Evolutionary conservation across 495 filamentous ascomycete species (phyloP), one percentile per base, ranked within the genome.

Genomic region (Filosporella fistucella): DNA sequence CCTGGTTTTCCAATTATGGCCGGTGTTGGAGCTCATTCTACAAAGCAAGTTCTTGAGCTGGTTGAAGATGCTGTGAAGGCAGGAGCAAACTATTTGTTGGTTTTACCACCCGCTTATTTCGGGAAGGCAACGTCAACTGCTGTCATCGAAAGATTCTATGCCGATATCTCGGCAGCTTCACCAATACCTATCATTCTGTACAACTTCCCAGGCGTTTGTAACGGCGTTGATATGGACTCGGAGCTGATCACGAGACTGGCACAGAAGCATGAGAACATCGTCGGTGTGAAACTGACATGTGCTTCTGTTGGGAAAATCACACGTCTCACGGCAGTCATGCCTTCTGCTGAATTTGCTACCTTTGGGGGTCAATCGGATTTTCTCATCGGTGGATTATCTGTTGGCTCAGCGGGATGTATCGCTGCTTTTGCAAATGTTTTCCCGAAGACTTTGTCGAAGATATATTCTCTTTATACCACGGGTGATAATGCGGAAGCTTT

Each of bases 1-100:
- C 66, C 71, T 0, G 52, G 54, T 3, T 80, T 68, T 51, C 78
- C 78, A 21, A 61, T 84, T 47, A 84, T 84, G 73, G 80, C 76
- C 0, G 82, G 81, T 26, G 74, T 78, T 2, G 70, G 79, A 28
- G 80, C 76, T 0, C 82, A 86, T 61, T 83, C 79, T 3, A 84
- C 77, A 12, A 71, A 71, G 46, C 81, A 86, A 62, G 74, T 77
- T 4, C 64, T 80, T 1, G 77, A 83, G 54, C 75, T 70, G 42
- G 72, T 79, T 42, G 48, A 50, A 17, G 84, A 86, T 57, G 82
- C 82, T 0, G 64, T 66, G 2, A 77, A 77, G 51, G 68, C 71
- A 16, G 58, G 62, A 14, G 57, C 53, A 13, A 7, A 68, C 64
- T 57, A 68, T 62, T 40, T 64, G 45, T 41, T 72, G 56, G 46